A percentile compares a stretch with the other conserved stretches of the same genome.
Conservation (phyloP, 345 rosid genomes). For the Erucastrum elatum region DNA sequence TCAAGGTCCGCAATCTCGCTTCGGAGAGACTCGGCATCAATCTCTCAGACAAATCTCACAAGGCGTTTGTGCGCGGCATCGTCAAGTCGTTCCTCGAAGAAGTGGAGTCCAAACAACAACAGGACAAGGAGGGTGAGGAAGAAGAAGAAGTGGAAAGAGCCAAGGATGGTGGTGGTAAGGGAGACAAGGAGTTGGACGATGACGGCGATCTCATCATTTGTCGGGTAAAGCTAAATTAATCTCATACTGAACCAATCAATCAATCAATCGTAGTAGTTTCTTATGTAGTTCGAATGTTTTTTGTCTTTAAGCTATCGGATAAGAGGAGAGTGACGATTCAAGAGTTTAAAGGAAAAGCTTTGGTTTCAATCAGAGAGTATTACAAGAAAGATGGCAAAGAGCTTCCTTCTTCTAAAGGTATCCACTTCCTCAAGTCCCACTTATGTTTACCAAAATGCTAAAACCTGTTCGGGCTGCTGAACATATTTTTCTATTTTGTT, state of each 20-base stretch:
- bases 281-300: background rate
- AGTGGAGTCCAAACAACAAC: slow-evolving; percentile 37
- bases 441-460: too few species aligned
- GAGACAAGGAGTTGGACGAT: slow-evolving; percentile 60
- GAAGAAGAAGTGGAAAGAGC: slow-evolving; percentile 8
- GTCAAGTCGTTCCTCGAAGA: slow-evolving; percentile 72
- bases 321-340: slow-evolving; percentile 88
- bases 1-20: slow-evolving; percentile 53
- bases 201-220: slow-evolving; percentile 83
- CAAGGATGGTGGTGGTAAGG: slow-evolving; percentile 11
- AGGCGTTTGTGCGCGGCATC: slow-evolving; percentile 55
- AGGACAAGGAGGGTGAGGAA: slow-evolving; percentile 18
- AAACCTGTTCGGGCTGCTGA: too few species aligned
- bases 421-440: too few species aligned
- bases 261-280: background rate
- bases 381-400: slow-evolving; percentile 80
- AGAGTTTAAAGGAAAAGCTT: slow-evolving; percentile 70
- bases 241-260: background rate
- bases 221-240: slow-evolving; percentile 19
- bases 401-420: slow-evolving; percentile 88
- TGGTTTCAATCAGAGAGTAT: slow-evolving; percentile 87
- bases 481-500: too few species aligned
- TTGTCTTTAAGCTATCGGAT: slow-evolving; percentile 50
- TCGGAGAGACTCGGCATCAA: background rate
- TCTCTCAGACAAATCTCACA: slow-evolving; percentile 54